These are phyloP conservation scores for Ogataea allantospora DNA, from an alignment of 805 yeast genomes.

Conservation along the genomic window DNA sequence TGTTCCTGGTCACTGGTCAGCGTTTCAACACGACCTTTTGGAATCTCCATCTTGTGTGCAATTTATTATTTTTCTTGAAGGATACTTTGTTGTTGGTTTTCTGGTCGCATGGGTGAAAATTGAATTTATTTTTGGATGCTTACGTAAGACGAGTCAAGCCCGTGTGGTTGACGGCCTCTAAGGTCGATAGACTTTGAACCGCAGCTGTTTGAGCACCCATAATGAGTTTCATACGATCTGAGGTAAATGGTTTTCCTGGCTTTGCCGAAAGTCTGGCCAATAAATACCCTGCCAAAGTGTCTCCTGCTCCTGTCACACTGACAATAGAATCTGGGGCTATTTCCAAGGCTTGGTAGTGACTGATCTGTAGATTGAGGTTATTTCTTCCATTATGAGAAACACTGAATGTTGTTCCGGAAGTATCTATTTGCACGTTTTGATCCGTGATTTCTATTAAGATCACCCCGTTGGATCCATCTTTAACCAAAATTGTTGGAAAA, in stretches of 20 bases:
- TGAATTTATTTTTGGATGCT: not conserved
- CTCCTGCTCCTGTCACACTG: slow-evolving; percentile 90
- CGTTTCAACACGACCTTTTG: slow-evolving; percentile 45
- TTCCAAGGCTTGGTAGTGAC: slow-evolving; percentile 47
- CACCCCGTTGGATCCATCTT: slow-evolving; percentile 67
- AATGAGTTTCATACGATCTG: slow-evolving; percentile 17
- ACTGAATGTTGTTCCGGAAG: slow-evolving; percentile 18
- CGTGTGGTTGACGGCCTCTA: slow-evolving; percentile 25
- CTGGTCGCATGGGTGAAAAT: slow-evolving; percentile 3
- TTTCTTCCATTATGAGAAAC: slow-evolving; percentile 27
- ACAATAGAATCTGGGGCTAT: slow-evolving; percentile 40
- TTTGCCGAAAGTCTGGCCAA: slow-evolving; percentile 39
- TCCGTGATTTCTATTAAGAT: slow-evolving; percentile 41
- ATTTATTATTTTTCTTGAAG: not conserved
- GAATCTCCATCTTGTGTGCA: slow-evolving; percentile 7
- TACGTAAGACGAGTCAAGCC: slow-evolving; percentile 13
- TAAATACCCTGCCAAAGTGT: slow-evolving; percentile 68
- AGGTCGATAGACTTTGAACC: slow-evolving; percentile 21
- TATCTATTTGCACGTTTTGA: slow-evolving; percentile 4
- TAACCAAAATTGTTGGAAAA: slow-evolving; percentile 62
- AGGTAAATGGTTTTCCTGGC: slow-evolving; percentile 1
- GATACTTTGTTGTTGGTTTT: not conserved
- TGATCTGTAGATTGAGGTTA: slow-evolving; percentile 54
- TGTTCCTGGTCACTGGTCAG: slow-evolving; percentile 58
- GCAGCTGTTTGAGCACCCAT: slow-evolving; percentile 31